Evolutionary conservation across 352 stramenopile species (phyloP).

Genomic region (Pythium biforme): DNA sequence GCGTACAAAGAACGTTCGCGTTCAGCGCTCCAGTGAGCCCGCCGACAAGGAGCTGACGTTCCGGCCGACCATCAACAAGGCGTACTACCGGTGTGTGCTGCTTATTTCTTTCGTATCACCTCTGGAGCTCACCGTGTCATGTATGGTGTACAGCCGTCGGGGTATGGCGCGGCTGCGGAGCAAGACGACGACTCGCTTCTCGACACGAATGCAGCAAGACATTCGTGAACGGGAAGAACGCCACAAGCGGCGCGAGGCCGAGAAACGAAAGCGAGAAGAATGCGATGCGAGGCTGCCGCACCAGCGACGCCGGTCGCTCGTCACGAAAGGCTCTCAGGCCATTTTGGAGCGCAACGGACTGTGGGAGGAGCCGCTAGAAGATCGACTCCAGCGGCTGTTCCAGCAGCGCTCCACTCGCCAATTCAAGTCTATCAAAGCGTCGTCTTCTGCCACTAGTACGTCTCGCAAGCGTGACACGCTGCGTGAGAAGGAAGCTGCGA

Average conservation of each 20-base stretch:
- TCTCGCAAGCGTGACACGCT: not conserved
- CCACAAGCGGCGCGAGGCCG: constrained; percentile 26
- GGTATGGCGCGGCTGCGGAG: constrained; percentile 15
- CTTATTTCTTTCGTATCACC: not conserved
- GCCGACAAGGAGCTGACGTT: constrained; percentile 44
- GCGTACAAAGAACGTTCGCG: constrained; percentile 8
- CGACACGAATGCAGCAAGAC: constrained; percentile 43
- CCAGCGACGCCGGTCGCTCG: constrained; percentile 23
- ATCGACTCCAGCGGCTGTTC: constrained; percentile 35
- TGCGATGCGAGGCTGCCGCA: not conserved
- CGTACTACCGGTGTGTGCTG: constrained; percentile 21
- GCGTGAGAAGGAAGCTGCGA: constrained; percentile 19
- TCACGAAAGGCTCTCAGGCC: constrained; percentile 45
- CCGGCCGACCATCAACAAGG: constrained; percentile 51
- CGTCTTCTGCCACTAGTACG: not conserved
- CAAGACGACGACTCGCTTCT: constrained; percentile 3
- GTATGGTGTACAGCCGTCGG: constrained; percentile 1
- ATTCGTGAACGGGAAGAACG: constrained; percentile 36
- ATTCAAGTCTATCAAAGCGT: not conserved
- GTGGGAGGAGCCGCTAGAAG: constrained; percentile 41
- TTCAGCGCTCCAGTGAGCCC: constrained; percentile 13
- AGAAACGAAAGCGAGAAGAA: constrained; percentile 27
- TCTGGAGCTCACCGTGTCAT: not conserved
- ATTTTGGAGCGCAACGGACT: constrained; percentile 59
- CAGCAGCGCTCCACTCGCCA: not conserved